phyloP scores from a whole-genome alignment of 2,329 filamentous ascomycete species.

The Fonsecaea monophora region DNA sequence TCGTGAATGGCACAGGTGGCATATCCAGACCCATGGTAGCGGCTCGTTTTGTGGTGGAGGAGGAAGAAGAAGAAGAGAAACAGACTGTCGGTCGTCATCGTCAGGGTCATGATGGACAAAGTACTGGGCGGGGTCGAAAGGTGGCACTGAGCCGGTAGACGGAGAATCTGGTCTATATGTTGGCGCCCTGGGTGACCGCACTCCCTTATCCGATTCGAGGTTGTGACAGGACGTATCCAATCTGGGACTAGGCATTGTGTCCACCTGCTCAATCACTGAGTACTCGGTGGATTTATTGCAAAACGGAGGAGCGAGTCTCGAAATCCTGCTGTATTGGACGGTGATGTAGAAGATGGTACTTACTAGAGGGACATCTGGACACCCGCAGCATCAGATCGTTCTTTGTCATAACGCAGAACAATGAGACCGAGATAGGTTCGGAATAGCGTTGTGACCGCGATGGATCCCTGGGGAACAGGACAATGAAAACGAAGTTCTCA shows the following conservation, averaged over 20 bases:
- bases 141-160: conserved; percentile 9
- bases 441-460: not conserved
- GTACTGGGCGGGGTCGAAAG: conserved; percentile 29
- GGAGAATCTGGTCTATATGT: conserved; percentile 31
- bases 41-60: conserved; percentile 27
- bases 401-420: conserved; percentile 20
- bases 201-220: conserved; percentile 20
- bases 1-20: conserved; percentile 57
- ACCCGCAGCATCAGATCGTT: conserved; percentile 4
- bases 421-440: conserved; percentile 11
- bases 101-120: not conserved
- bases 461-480: not conserved
- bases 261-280: not conserved
- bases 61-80: conserved; percentile 18
- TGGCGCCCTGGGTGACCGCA: conserved; percentile 36
- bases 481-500: conserved; percentile 7
- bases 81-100: not conserved
- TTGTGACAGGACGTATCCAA: conserved; percentile 25
- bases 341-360: not conserved
- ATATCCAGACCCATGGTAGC: conserved; percentile 59
- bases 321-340: not conserved
- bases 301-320: not conserved
- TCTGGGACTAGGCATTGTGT: conserved; percentile 3
- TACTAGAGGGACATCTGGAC: conserved; percentile 2
- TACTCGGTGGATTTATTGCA: not conserved